Evolutionary conservation across 2,329 filamentous ascomycete species (phyloP).

Genomic region (Diatrype stigma): DNA sequence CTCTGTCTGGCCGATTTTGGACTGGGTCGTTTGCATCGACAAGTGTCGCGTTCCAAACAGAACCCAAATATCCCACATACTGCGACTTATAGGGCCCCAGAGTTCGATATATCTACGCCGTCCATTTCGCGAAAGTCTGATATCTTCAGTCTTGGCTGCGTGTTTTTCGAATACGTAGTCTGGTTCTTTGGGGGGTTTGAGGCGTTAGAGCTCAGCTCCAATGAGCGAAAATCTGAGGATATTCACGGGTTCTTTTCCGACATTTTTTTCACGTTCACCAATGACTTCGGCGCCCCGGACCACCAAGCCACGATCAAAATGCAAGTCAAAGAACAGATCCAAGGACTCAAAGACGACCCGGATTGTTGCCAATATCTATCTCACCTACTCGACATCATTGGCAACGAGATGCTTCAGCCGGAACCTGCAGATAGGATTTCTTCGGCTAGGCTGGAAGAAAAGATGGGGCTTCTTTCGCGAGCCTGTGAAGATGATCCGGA

Average conservation of each 20-base stretch:
- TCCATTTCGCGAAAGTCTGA: slow-evolving; percentile 32
- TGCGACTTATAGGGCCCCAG: slow-evolving; percentile 36
- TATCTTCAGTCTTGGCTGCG: slow-evolving; percentile 32
- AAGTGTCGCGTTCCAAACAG: slow-evolving; percentile 25
- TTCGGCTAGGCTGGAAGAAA: slow-evolving; percentile 1
- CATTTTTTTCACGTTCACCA: slow-evolving; percentile 14
- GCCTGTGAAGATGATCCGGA: slow-evolving; percentile 3
- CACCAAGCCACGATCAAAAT: slow-evolving; percentile 10
- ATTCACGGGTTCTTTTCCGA: slow-evolving; percentile 10
- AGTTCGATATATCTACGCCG: slow-evolving; percentile 22
- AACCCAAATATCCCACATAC: slow-evolving; percentile 12
- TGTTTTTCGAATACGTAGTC: slow-evolving; percentile 33
- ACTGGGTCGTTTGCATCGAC: slow-evolving; percentile 27
- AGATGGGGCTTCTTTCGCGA: slow-evolving; percentile 4
- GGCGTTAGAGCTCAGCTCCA: slow-evolving; percentile 10
- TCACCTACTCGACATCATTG: slow-evolving; percentile 13
- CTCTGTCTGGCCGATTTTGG: slow-evolving; percentile 33
- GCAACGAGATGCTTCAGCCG: slow-evolving; percentile 14
- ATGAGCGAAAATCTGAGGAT: slow-evolving; percentile 2
- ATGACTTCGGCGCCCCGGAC: background rate
- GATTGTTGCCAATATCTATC: slow-evolving; percentile 9
- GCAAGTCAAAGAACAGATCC: slow-evolving; percentile 10
- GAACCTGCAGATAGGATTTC: slow-evolving; percentile 5
- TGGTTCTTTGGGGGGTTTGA: slow-evolving; percentile 27
- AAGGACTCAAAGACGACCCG: slow-evolving; percentile 3